A percentile compares a stretch with the other conserved stretches of the same genome.
phyloP scores from a whole-genome alignment of 805 yeast species.

The Pichia nanzhaoensis region DNA sequence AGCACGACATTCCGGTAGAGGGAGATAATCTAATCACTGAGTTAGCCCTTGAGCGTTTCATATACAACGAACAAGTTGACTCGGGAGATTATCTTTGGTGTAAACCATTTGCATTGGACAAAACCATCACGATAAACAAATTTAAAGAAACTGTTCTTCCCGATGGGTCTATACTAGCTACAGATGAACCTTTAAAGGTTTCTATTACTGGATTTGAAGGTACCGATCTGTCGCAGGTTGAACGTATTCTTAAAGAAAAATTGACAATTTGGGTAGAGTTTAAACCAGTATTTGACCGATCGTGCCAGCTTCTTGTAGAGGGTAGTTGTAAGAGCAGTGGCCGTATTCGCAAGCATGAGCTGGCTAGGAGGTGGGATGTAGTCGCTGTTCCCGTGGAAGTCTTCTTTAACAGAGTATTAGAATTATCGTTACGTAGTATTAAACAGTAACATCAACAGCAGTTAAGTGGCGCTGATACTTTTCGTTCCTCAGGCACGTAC shows the following conservation, averaged over 20 bases:
- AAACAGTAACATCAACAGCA: no score
- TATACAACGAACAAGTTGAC: conserved; percentile 17
- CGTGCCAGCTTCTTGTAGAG: conserved; percentile 49
- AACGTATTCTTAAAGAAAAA: conserved; percentile 48
- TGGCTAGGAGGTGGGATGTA: conserved; percentile 23
- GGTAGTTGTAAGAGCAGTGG: conserved; percentile 4
- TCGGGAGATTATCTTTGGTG: conserved; percentile 21
- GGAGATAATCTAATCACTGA: conserved; percentile 20
- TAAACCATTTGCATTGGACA: conserved; percentile 12
- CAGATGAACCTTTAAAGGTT: conserved; percentile 11
- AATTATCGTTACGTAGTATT: neutral
- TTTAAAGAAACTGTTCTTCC: neutral
- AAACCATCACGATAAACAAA: neutral
- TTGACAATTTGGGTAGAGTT: conserved; percentile 40
- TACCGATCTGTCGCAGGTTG: conserved; percentile 27
- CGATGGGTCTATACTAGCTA: neutral
- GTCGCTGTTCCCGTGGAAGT: conserved; percentile 7
- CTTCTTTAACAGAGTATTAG: conserved; percentile 4
- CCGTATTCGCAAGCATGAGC: conserved; percentile 17
- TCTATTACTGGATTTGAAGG: conserved; percentile 29
- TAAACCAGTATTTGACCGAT: conserved; percentile 42
- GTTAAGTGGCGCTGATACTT: no score
- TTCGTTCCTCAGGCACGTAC: no score
- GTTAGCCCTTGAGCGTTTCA: conserved; percentile 26
- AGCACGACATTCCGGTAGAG: conserved; percentile 1